A percentile compares a stretch with the other conserved stretches of the same genome.
Conservation (phyloP, 1,139 yeast genomes). For the Yarrowia galli region DNA sequence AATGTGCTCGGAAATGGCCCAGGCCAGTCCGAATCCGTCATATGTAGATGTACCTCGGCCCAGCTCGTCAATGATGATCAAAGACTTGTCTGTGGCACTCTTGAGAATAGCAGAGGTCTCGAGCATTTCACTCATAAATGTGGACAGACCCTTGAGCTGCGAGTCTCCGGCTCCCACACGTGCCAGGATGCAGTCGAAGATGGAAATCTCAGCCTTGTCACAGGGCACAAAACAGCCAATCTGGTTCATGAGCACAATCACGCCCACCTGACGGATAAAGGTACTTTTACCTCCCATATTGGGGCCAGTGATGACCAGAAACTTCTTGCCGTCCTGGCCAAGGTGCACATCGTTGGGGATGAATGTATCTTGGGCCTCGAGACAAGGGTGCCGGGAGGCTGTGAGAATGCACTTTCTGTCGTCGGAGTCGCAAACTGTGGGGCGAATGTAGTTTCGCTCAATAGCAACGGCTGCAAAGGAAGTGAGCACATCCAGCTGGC, state of each 20-base stretch:
- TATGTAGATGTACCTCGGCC: conserved; percentile 98
- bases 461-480: conserved; percentile 86
- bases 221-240: conserved; percentile 92
- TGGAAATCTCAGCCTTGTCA: conserved; percentile 71
- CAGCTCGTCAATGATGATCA: conserved; percentile 90
- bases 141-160: conserved; percentile 93
- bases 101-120: conserved; percentile 93
- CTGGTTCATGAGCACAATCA: conserved; percentile 87
- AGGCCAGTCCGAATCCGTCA: conserved; percentile 97
- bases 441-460: conserved; percentile 68
- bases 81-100: conserved; percentile 81
- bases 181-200: conserved; percentile 90
- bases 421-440: conserved; percentile 60
- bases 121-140: conserved; percentile 98
- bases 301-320: conserved; percentile 92
- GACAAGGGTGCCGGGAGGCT: conserved; percentile 90
- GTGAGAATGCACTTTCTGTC: conserved; percentile 63
- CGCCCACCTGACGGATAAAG: conserved; percentile 90
- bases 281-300: conserved; percentile 99
- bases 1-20: conserved; percentile 91
- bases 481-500: conserved; percentile 81
- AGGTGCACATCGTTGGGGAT: conserved; percentile 84
- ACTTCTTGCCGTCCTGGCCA: conserved; percentile 58
- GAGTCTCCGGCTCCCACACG: conserved; percentile 99
- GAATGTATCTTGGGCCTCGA: conserved; percentile 88